Conservation (phyloP, 371 early-diverging fungal genomes). For the Thermomucor indicae-seudaticae region DNA sequence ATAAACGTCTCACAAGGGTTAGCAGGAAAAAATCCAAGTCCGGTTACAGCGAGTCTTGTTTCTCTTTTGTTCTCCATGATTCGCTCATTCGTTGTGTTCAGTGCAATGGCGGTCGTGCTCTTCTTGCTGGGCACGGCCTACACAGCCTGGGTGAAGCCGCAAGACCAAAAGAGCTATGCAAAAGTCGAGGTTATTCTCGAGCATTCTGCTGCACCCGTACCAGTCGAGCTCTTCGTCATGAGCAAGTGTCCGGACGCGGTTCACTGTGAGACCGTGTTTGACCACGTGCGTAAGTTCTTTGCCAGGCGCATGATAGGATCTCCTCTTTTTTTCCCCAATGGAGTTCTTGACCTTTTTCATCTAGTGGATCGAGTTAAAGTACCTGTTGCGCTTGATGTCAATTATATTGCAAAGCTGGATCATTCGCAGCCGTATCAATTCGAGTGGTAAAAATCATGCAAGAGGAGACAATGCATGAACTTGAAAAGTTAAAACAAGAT, state of each 20-base stretch:
- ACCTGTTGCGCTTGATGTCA: constrained; percentile 19
- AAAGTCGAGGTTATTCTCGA: too few species aligned
- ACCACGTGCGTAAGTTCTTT: constrained; percentile 35
- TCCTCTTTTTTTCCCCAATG: too few species aligned
- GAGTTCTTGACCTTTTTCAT: not conserved
- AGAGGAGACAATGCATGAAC: not conserved
- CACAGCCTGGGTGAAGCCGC: too few species aligned
- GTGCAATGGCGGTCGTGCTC: too few species aligned
- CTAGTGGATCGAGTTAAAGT: constrained; percentile 11
- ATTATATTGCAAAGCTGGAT: constrained; percentile 20
- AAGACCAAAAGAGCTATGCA: too few species aligned
- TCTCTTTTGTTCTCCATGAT: too few species aligned
- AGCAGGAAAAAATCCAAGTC: too few species aligned
- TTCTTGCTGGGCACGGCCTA: too few species aligned
- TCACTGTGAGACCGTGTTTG: constrained; percentile 36
- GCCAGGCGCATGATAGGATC: not conserved
- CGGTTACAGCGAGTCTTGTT: too few species aligned
- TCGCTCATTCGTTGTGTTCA: too few species aligned
- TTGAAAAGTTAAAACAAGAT: not conserved
- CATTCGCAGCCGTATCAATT: constrained; percentile 8
- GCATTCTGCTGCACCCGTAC: too few species aligned
- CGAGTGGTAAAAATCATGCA: constrained; percentile 14
- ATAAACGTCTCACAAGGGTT: too few species aligned
- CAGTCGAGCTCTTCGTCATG: constrained; percentile 47
- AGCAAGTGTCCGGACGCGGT: constrained; percentile 47